A percentile compares a stretch with the other conserved stretches of the same genome.
Evolutionary conservation across 2,329 filamentous ascomycete species (phyloP).

Genomic region (Alternaria brassicicola): DNA sequence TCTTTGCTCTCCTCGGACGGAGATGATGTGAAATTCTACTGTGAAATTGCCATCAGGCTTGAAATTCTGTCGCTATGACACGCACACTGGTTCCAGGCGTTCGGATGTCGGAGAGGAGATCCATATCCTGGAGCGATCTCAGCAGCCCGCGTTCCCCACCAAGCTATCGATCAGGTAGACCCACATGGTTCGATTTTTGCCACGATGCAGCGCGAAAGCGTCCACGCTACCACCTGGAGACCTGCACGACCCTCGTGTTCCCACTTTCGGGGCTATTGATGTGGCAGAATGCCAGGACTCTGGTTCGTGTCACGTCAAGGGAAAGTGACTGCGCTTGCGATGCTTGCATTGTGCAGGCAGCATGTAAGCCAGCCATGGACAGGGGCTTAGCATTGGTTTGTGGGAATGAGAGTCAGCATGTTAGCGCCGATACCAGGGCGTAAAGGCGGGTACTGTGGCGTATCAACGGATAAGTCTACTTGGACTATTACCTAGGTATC

Average conservation of each 20-base stretch:
- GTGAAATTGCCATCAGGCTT: not conserved
- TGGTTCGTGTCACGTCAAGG: constrained; percentile 10
- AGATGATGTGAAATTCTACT: not conserved
- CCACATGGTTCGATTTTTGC: constrained; percentile 3
- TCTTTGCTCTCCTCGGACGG: not conserved
- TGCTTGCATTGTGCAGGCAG: not conserved
- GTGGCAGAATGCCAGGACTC: not conserved
- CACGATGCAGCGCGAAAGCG: constrained; percentile 5
- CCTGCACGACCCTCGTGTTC: constrained; percentile 5
- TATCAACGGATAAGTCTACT: not conserved
- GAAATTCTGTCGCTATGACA: constrained; percentile 3
- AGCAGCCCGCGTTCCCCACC: not conserved
- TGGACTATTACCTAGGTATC: not conserved
- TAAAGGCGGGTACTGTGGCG: constrained; percentile 2
- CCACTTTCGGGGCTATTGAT: not conserved
- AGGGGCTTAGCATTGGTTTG: not conserved
- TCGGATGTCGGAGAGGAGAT: constrained; percentile 18
- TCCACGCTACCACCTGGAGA: not conserved
- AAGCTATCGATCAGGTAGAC: not conserved
- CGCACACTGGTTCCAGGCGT: not conserved
- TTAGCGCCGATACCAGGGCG: not conserved
- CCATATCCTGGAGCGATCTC: constrained; percentile 13
- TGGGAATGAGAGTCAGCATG: not conserved
- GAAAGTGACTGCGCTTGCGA: not conserved
- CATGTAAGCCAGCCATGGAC: constrained; percentile 5